These are phyloP conservation scores for Austropuccinia psidii DNA, from an alignment of 1,284 basidiomycete species.

Conservation along the genomic window DNA sequence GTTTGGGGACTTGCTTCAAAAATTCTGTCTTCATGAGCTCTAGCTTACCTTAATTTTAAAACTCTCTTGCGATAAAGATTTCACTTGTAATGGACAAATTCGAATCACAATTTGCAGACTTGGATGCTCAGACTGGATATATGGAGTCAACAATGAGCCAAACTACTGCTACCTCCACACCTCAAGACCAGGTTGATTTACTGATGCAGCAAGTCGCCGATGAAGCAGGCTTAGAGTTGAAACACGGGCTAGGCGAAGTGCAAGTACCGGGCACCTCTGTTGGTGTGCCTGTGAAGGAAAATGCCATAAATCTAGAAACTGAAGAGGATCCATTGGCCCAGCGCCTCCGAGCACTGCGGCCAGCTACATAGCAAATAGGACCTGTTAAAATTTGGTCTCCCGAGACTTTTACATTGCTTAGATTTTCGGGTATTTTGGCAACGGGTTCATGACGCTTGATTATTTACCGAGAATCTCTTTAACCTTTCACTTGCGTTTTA, in stretches of 20 bases:
- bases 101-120: constrained; percentile 88
- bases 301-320: constrained; percentile 44
- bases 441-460: too few relatives aligned
- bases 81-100: constrained; percentile 99
- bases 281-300: constrained; percentile 44
- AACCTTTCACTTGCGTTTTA: too few relatives aligned
- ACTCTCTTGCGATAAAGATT: constrained; percentile 58
- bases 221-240: constrained; percentile 90
- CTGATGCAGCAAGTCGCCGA: constrained; percentile 92
- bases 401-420: too few relatives aligned
- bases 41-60: not conserved
- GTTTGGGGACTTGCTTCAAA: not conserved
- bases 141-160: constrained; percentile 96
- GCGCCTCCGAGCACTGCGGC: constrained; percentile 68
- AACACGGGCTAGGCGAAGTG: constrained; percentile 74
- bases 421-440: too few relatives aligned
- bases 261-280: constrained; percentile 48
- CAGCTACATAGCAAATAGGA: constrained; percentile 53
- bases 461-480: too few relatives aligned
- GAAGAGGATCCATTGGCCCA: constrained; percentile 75
- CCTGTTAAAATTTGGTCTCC: too few relatives aligned
- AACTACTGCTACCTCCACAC: constrained; percentile 84
- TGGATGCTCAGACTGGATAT: constrained; percentile 95
- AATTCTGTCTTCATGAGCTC: not conserved
- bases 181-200: constrained; percentile 92